phyloP scores from a whole-genome alignment of 2,329 filamentous ascomycete species.

The Chaetomiaceae sp. region DNA sequence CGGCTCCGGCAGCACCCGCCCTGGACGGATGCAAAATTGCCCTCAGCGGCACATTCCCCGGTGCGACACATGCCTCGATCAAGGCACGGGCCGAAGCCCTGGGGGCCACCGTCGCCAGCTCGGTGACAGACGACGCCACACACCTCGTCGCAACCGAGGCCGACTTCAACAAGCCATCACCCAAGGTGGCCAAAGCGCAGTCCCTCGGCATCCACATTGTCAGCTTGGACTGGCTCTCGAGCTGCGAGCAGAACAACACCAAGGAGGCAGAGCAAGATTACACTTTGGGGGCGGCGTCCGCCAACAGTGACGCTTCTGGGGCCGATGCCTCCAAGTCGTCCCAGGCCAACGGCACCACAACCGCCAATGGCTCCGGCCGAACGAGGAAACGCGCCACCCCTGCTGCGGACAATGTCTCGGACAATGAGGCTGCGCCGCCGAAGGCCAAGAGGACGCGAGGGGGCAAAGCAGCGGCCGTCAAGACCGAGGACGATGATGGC shows the following conservation, averaged over 20 bases:
- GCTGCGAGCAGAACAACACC: slow-evolving; percentile 44
- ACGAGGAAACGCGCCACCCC: slow-evolving; percentile 28
- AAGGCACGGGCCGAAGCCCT: slow-evolving; percentile 44
- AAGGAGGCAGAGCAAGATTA: slow-evolving; percentile 34
- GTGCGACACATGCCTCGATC: slow-evolving; percentile 47
- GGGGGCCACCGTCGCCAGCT: slow-evolving; percentile 45
- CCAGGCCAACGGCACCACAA: slow-evolving; percentile 18
- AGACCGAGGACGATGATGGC: slow-evolving; percentile 24
- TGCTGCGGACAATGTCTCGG: slow-evolving; percentile 15
- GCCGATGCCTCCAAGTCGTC: slow-evolving; percentile 9
- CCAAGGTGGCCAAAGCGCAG: slow-evolving; percentile 49
- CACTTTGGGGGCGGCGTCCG: slow-evolving; percentile 1
- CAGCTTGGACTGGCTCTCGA: slow-evolving; percentile 56
- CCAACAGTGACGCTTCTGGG: slow-evolving; percentile 1
- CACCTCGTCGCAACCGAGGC: slow-evolving; percentile 53
- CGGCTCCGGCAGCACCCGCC: slow-evolving; percentile 27
- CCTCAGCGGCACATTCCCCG: slow-evolving; percentile 57
- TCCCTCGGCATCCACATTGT: slow-evolving; percentile 51
- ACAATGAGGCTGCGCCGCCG: slow-evolving; percentile 26
- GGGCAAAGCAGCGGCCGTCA: slow-evolving; percentile 23
- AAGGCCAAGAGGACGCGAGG: slow-evolving; percentile 31
- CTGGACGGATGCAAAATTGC: slow-evolving; percentile 50
- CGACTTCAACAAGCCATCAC: slow-evolving; percentile 46
- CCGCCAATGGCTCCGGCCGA: slow-evolving; percentile 24
- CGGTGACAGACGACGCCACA: slow-evolving; percentile 48